Percentiles rank a stretch among this genome's conserved stretches.
Evolutionary conservation across 2,329 filamentous ascomycete species (phyloP).

Genomic region (Zymoseptoria passerinii): DNA sequence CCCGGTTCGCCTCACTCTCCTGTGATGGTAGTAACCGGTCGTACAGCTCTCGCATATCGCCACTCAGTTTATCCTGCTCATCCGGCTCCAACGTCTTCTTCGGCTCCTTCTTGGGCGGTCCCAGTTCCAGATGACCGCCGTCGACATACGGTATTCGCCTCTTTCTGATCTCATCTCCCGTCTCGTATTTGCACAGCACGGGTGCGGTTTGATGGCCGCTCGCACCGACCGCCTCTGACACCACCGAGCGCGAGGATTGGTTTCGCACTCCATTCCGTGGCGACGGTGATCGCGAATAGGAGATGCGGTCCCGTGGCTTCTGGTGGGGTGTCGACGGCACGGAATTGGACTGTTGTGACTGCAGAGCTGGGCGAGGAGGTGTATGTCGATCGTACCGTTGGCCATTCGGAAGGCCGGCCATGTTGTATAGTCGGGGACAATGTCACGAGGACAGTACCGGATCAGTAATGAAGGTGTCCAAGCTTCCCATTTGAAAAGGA

Average conservation of each 20-base stretch:
- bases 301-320: conserved; percentile 72
- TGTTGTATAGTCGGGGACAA: conserved; percentile 9
- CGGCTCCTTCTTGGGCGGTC: conserved; percentile 58
- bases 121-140: conserved; percentile 70
- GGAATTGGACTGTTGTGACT: conserved; percentile 66
- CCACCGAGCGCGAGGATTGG: conserved; percentile 81
- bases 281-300: conserved; percentile 71
- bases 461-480: conserved; percentile 12
- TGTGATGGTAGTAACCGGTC: conserved; percentile 73
- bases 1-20: conserved; percentile 67
- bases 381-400: conserved; percentile 17
- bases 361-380: conserved; percentile 19
- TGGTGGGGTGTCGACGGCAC: conserved; percentile 91
- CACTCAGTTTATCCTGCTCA: conserved; percentile 66
- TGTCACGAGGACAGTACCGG: conserved; percentile 26
- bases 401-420: conserved; percentile 16
- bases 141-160: conserved; percentile 80
- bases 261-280: conserved; percentile 63
- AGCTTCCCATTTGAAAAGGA: conserved; percentile 21
- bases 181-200: conserved; percentile 78
- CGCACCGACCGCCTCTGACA: conserved; percentile 75
- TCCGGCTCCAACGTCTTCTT: conserved; percentile 63
- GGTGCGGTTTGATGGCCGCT: conserved; percentile 47
- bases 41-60: conserved; percentile 80
- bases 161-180: conserved; percentile 68